Conservation (phyloP, 2,329 filamentous ascomycete genomes). For the Scedosporium boydii region DNA sequence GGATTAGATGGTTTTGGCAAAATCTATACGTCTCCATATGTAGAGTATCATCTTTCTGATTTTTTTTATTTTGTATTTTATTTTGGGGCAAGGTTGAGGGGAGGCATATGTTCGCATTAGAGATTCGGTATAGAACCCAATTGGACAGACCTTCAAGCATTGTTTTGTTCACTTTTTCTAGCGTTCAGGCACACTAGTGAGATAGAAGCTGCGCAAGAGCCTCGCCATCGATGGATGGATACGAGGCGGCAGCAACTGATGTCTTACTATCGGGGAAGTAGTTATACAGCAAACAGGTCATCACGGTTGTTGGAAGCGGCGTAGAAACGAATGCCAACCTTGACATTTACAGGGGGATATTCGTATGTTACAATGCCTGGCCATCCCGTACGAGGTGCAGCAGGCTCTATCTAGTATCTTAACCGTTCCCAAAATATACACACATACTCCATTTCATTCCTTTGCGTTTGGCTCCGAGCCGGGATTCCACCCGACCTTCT, state of each 20-base stretch:
- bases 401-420: no score
- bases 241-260: no score
- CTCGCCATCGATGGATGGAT: no score
- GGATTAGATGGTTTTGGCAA: not conserved
- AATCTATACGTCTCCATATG: not conserved
- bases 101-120: not conserved
- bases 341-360: no score
- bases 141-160: not conserved
- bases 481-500: slow-evolving; percentile 10
- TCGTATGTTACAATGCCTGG: no score
- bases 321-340: no score
- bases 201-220: no score
- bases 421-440: no score
- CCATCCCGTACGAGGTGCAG: not conserved
- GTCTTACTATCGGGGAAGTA: no score
- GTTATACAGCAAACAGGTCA: no score
- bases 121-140: not conserved
- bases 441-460: not conserved
- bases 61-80: slow-evolving; percentile 5
- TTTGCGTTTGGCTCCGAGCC: not conserved
- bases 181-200: no score
- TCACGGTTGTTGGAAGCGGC: no score
- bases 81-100: not conserved
- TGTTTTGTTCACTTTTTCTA: not conserved
- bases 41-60: slow-evolving; percentile 6